Evolutionary conservation across 1,284 basidiomycete species (phyloP).

Genomic region (Vanrija sp.): DNA sequence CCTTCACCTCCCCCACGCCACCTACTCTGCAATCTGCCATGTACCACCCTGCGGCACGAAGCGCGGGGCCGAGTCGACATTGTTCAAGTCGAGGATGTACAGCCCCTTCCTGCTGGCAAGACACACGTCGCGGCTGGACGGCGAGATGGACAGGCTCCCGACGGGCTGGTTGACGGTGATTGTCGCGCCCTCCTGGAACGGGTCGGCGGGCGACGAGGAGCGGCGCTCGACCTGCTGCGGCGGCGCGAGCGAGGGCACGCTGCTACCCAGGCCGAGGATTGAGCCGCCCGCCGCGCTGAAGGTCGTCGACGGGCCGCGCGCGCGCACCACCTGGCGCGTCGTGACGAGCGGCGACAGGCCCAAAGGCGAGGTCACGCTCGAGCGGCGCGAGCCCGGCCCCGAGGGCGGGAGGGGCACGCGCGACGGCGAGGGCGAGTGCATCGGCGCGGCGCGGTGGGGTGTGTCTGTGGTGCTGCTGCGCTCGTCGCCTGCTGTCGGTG

Average conservation of each 20-base stretch:
- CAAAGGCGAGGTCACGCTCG: neutral
- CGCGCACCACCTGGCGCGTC: neutral
- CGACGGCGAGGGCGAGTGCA: conserved; percentile 8
- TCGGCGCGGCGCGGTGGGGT: neutral
- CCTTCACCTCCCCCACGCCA: neutral
- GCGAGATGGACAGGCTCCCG: conserved; percentile 51
- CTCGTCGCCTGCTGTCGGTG: neutral
- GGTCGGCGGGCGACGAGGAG: conserved; percentile 15
- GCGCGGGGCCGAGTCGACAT: conserved; percentile 79
- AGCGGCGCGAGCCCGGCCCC: conserved; percentile 4
- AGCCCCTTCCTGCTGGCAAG: conserved; percentile 74
- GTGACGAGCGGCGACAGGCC: too few species aligned
- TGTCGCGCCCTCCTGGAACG: conserved; percentile 40
- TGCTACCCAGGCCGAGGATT: too few species aligned
- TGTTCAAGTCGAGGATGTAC: conserved; percentile 92
- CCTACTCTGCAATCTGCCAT: conserved; percentile 83
- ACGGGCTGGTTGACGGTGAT: conserved; percentile 51
- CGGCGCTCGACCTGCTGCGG: neutral
- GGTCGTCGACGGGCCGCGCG: conserved; percentile 19
- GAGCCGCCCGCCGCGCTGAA: conserved; percentile 7
- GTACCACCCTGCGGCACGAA: conserved; percentile 93
- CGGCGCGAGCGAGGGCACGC: neutral
- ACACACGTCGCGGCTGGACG: conserved; percentile 49
- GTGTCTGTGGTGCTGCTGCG: neutral
- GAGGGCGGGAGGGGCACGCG: conserved; percentile 9